Conservation (phyloP, 768 basidiomycete species). For the Rhodotorula sphaerocarpa region DNA sequence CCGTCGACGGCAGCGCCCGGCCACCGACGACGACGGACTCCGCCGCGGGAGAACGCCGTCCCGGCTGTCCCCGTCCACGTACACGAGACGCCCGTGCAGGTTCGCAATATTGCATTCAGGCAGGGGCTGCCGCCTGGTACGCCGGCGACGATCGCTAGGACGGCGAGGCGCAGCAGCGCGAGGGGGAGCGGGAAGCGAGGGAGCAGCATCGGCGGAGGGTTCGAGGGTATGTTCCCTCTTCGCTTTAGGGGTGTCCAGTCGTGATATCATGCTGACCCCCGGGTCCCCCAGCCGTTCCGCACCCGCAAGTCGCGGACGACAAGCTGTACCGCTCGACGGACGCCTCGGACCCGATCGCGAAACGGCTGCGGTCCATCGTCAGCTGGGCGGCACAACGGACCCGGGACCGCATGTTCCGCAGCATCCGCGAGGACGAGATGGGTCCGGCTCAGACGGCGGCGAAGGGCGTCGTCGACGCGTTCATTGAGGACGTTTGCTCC, state of each 20-base stretch:
- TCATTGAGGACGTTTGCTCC: constrained; percentile 20
- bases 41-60: neutral
- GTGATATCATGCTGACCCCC: too few relatives aligned
- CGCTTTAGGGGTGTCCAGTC: neutral
- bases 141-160: constrained; percentile 3
- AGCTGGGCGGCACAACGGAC: constrained; percentile 29
- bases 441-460: neutral
- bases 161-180: constrained; percentile 16
- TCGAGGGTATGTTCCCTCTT: constrained; percentile 5
- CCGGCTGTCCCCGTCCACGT: neutral
- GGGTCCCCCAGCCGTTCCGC: constrained; percentile 14
- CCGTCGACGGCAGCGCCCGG: too few relatives aligned
- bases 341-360: constrained; percentile 18
- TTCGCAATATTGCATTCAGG: constrained; percentile 22
- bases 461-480: constrained; percentile 21
- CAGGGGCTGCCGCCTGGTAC: constrained; percentile 8
- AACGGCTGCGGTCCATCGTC: constrained; percentile 20
- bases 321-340: constrained; percentile 34
- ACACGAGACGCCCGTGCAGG: constrained; percentile 31
- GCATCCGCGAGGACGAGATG: neutral
- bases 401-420: constrained; percentile 3
- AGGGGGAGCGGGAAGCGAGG: constrained; percentile 21
- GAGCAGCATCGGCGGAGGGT: constrained; percentile 27
- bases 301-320: constrained; percentile 23
- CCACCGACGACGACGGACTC: too few relatives aligned